Evolutionary conservation across 805 yeast species (phyloP).

Genomic region (Kodamaea leandrae): DNA sequence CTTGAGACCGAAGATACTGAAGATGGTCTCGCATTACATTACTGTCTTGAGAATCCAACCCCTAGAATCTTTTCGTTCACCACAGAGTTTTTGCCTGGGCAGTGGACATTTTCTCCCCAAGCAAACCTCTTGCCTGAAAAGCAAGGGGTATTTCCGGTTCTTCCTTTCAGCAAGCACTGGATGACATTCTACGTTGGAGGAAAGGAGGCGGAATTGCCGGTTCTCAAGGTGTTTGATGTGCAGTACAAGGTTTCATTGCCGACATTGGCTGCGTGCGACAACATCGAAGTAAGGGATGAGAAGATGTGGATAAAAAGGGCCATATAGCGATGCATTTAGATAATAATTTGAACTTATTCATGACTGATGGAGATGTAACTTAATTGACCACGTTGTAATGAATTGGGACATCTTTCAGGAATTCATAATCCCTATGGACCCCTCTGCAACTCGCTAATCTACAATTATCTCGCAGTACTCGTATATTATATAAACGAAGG

Average conservation of each 20-base stretch:
- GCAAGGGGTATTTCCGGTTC: slow-evolving; percentile 45
- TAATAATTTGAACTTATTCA: not conserved
- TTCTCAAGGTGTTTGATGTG: slow-evolving; percentile 62
- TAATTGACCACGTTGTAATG: no score
- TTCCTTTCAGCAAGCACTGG: slow-evolving; percentile 58
- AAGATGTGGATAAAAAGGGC: not conserved
- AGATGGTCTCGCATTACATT: slow-evolving; percentile 29
- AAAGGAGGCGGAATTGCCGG: slow-evolving; percentile 45
- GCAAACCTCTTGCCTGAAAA: slow-evolving; percentile 27
- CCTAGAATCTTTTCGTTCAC: slow-evolving; percentile 64
- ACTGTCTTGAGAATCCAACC: slow-evolving; percentile 73
- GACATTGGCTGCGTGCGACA: slow-evolving; percentile 21
- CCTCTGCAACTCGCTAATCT: no score
- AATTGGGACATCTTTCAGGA: no score
- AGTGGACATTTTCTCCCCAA: slow-evolving; percentile 25
- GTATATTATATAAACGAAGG: no score
- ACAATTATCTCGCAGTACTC: no score
- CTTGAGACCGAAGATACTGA: slow-evolving; percentile 30
- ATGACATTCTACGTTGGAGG: slow-evolving; percentile 32
- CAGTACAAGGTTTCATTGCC: slow-evolving; percentile 64
- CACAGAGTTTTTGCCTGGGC: slow-evolving; percentile 28
- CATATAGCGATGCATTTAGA: not conserved
- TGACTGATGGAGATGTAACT: not conserved
- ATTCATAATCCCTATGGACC: no score
- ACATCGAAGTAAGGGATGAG: not conserved